A percentile compares a stretch with the other conserved stretches of the same genome.
Conservation (phyloP, 495 filamentous ascomycete species). For the Hyaloscypha variabilis region DNA sequence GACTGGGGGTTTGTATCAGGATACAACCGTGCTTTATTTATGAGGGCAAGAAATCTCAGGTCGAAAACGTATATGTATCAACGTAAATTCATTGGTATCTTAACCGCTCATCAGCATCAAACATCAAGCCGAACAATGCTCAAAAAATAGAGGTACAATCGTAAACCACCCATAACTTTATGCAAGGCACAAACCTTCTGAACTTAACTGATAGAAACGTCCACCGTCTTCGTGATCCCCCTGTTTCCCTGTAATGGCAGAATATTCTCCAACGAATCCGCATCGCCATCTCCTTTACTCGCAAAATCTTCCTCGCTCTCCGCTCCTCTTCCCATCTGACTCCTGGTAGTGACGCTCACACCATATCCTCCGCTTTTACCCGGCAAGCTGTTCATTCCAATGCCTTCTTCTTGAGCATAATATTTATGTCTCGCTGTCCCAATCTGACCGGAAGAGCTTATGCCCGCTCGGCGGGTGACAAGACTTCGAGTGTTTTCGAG, state of each 20-base stretch:
- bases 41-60: not conserved
- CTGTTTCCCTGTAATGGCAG: slow-evolving; percentile 17
- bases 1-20: not conserved
- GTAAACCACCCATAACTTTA: not conserved
- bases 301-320: slow-evolving; percentile 9
- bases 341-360: slow-evolving; percentile 14
- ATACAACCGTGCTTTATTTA: not conserved
- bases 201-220: slow-evolving; percentile 3
- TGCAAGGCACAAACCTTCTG: not conserved
- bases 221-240: slow-evolving; percentile 20
- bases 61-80: not conserved
- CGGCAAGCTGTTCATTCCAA: slow-evolving; percentile 12
- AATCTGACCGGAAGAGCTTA: not conserved
- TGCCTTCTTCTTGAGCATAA: slow-evolving; percentile 14
- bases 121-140: not conserved
- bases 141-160: not conserved
- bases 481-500: slow-evolving; percentile 9
- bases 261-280: slow-evolving; percentile 16
- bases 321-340: not conserved
- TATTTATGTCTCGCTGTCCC: slow-evolving; percentile 17
- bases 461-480: slow-evolving; percentile 4
- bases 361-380: not conserved
- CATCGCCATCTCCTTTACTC: not conserved
- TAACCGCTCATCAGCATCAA: not conserved
- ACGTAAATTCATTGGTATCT: not conserved